These are phyloP conservation scores for Boletales sp. DNA, from an alignment of 768 basidiomycete genomes.

Conservation along the genomic window DNA sequence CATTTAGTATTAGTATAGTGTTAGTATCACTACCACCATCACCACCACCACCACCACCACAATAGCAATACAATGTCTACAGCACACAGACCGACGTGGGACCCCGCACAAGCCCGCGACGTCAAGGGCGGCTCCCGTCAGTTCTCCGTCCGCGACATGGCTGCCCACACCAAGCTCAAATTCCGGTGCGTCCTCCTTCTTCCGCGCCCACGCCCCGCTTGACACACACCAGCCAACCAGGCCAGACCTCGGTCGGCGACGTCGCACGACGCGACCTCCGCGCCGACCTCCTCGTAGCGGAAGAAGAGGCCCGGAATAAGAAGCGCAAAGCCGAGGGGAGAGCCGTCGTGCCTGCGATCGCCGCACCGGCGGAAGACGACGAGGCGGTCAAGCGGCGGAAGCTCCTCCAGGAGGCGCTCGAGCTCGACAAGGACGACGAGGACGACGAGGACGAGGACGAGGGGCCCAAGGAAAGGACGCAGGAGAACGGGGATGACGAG, in stretches of 20 bases:
- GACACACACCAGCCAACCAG: constrained; percentile 60
- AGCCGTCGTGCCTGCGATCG: constrained; percentile 34
- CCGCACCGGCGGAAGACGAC: constrained; percentile 45
- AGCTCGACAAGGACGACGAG: constrained; percentile 87
- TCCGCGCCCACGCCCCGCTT: too few relatives aligned
- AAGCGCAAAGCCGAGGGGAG: constrained; percentile 88
- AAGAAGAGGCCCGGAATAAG: constrained; percentile 82
- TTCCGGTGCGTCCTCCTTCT: constrained; percentile 65
- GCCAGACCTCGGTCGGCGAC: constrained; percentile 80
- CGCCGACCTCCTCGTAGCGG: constrained; percentile 79
- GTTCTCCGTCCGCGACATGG: constrained; percentile 91
- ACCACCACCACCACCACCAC: too few relatives aligned
- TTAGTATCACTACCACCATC: not conserved
- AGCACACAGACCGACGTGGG: constrained; percentile 95
- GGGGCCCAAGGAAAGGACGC: constrained; percentile 37
- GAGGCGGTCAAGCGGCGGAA: constrained; percentile 80
- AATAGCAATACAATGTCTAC: constrained; percentile 81
- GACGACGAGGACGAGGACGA: constrained; percentile 58
- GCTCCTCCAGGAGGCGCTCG: constrained; percentile 79
- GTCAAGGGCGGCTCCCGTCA: constrained; percentile 90
- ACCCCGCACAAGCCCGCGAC: constrained; percentile 91
- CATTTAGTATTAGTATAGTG: too few relatives aligned
- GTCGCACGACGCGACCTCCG: constrained; percentile 78
- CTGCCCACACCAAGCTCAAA: constrained; percentile 95
- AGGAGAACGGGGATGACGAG: constrained; percentile 36